A percentile compares a stretch with the other conserved stretches of the same genome.
Evolutionary conservation across 2,329 filamentous ascomycete genomes (phyloP).

Genomic region (Elsinoe australis): DNA sequence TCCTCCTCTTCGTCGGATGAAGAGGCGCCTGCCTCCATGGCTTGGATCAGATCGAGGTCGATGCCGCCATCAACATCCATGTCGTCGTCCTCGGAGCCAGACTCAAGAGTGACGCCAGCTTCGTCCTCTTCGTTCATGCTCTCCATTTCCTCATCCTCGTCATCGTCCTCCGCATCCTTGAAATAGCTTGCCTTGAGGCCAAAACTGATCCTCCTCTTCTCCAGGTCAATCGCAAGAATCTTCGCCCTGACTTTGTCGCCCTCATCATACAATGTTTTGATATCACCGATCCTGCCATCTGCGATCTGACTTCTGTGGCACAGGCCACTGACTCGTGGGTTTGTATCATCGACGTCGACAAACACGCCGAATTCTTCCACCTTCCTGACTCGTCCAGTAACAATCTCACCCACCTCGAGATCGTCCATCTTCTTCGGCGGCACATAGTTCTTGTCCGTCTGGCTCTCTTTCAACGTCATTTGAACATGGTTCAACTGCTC

Average conservation of each 20-base stretch:
- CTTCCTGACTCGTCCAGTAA: constrained; percentile 86
- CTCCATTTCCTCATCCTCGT: too few species aligned
- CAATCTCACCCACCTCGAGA: constrained; percentile 67
- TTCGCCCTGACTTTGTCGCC: constrained; percentile 92
- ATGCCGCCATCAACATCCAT: constrained; percentile 34
- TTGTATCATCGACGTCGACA: constrained; percentile 76
- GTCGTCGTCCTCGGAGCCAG: constrained; percentile 31
- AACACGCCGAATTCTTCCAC: constrained; percentile 95
- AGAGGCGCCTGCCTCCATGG: constrained; percentile 27
- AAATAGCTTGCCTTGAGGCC: constrained; percentile 92
- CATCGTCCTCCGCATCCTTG: constrained; percentile 48
- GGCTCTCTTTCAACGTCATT: constrained; percentile 78
- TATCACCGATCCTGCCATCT: constrained; percentile 71
- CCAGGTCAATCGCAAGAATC: constrained; percentile 66
- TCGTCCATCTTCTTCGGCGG: constrained; percentile 68
- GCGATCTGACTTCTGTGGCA: constrained; percentile 92
- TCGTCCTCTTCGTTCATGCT: constrained; percentile 36
- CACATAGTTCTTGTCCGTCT: constrained; percentile 70
- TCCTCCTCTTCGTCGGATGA: constrained; percentile 38
- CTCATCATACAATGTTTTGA: constrained; percentile 80
- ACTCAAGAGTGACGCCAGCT: constrained; percentile 29
- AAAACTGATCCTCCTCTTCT: constrained; percentile 75
- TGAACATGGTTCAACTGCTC: constrained; percentile 62
- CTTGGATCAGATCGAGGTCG: constrained; percentile 38
- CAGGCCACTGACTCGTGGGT: constrained; percentile 76